Base-by-base conservation (phyloP, 2,329 filamentous ascomycete species). In the Hirsutella minnesotensis region DNA sequence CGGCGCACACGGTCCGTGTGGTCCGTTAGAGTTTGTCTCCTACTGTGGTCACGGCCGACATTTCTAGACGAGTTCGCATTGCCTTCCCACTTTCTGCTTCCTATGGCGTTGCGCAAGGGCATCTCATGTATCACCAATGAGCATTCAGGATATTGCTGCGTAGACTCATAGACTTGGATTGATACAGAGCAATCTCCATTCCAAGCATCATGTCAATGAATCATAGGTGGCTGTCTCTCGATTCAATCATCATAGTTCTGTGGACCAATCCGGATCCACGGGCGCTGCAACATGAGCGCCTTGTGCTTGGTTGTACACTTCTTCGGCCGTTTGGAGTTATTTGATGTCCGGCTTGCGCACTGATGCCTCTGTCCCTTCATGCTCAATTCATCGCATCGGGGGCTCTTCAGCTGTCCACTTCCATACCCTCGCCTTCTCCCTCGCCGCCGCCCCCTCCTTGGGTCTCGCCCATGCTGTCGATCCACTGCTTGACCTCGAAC, bases 401-500 rank as follows among this genome's bases (percentile, higher is more conserved):
- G 4, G 21, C 41, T 43, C 40, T 53, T 50, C 58, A 62, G 49
- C 50, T 60, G 50, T 65, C 62, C 38, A 60, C 57, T 31, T 62
- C 60, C 59, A 60, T 65, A 33, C 54, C 58, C 46, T 58, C 53
- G 38, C 35, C 48, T 42, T 51, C 56, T 16, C 40, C 56, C 19
- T 59, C 68, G 27, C 56, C 69, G 16, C 56, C 64, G 27, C 62
- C 62, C 40, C 63, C 61, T 50, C 63, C 57, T 56, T 63, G 60
- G 59, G 65, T 56, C 43, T 78, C 75, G 46, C 75, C 76, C 18
- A 81, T 70, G 54, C 81, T 79, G 64, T 95, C 88, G 61, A 96
- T 75, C 79, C 89, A 89, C 50, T 80, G 79, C 61, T 82, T 80
- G 48, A 95, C 81, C 50, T 92, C 86, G 60, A 87, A 80, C 13